phyloP scores from a whole-genome alignment of 225 moss, liverwort and hornwort species.

The Pseudisothecium myosuroides region DNA sequence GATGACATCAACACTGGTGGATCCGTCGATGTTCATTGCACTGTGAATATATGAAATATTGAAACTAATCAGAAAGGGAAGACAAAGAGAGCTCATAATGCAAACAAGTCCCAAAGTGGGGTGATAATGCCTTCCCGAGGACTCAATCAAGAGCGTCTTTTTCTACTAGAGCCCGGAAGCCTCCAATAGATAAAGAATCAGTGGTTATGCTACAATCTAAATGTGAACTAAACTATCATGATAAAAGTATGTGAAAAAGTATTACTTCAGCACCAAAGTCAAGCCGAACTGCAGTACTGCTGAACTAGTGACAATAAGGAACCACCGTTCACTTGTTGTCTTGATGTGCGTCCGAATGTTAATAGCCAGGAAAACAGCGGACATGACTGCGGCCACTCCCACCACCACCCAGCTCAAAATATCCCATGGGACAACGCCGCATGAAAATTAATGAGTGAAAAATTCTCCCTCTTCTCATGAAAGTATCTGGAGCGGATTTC shows the following conservation, averaged over 20 bases:
- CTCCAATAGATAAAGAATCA: constrained; percentile 14
- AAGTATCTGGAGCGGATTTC: no score
- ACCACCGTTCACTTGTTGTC: constrained; percentile 97
- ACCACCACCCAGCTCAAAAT: constrained; percentile 90
- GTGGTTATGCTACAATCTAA: constrained; percentile 26
- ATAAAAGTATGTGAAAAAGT: constrained; percentile 96
- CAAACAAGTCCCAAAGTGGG: not conserved
- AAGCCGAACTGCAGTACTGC: constrained; percentile 75
- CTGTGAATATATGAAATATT: constrained; percentile 1
- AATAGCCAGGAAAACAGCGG: constrained; percentile 72
- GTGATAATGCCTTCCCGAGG: not conserved
- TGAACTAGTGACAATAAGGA: constrained; percentile 76
- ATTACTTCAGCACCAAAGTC: constrained; percentile 83
- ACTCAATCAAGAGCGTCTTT: constrained; percentile 4
- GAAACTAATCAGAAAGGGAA: not conserved
- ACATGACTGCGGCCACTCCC: constrained; percentile 75
- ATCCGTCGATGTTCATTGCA: not conserved
- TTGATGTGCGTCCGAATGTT: constrained; percentile 91
- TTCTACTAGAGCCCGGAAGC: not conserved
- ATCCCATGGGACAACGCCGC: constrained; percentile 84
- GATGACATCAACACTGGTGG: not conserved
- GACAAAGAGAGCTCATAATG: not conserved
- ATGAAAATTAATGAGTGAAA: constrained; percentile 10
- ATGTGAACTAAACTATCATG: constrained; percentile 46
- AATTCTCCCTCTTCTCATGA: no score